Evolutionary conservation across 2,329 filamentous ascomycete genomes (phyloP), one percentile per base, ranked within the genome.

Genomic region (Endoconidiophora polonica): DNA sequence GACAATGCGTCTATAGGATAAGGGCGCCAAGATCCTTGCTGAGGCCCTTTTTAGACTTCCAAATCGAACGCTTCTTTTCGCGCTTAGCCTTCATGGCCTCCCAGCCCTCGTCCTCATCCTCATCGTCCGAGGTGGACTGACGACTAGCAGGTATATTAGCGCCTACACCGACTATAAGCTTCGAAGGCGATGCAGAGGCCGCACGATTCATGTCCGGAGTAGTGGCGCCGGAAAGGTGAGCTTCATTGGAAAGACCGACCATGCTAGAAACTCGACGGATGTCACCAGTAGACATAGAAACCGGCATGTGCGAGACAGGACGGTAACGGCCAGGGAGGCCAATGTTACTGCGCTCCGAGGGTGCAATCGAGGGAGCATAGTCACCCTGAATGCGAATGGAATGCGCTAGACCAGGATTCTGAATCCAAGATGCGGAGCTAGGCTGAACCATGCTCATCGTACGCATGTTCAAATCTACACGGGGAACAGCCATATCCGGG

Each of bases 291-390:
- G 16, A 58, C 26, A 37, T 60, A 55, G 42, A 65, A 59, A 51
- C 58, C 5, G 68, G 70, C 49, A 73, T 68, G 40, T 82, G 81
- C 0, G 85, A 87, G 1, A 96, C 90, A 1, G 91, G 87, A 43
- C 91, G 77, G 66, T 98, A 98, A 42, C 91, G 79, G 29, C 86
- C 81, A 6, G 91, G 87, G 48, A 94, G 73, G 14, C 91, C 91
- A 54, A 95, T 70, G 62, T 93, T 96, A 70, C 88, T 96, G 54
- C 91, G 82, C 67, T 96, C 91, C 4, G 86, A 94, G 1, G 91
- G 91, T 2, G 91, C 90, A 57, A 98, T 94, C 1, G 90, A 96
- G 1, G 87, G 79, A 1, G 87, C 76, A 64, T 96, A 96, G 6
- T 77, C 79, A 47, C 65, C 64, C 63, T 66, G 69, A 49, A 63